Evolutionary conservation across 176 grass and related monocot species (phyloP), one percentile per base, ranked within the genome.

Genomic region (Rhynchospora pubera): DNA sequence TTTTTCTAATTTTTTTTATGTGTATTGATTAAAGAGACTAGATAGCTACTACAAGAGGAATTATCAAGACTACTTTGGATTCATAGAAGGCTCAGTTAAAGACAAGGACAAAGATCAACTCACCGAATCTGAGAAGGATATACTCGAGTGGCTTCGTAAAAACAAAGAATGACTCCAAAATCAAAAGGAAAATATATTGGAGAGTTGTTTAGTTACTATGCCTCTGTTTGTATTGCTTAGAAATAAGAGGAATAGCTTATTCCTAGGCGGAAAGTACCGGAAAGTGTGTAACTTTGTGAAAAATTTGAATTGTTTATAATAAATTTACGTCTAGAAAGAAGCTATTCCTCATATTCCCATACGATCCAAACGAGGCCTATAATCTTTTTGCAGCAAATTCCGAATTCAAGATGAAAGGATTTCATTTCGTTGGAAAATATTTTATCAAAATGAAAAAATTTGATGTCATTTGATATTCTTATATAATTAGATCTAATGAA

Each of bases 121-220:
- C 9, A 90, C 91, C 16, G 91, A 99, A 55, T 82, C 96, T 30
- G 96, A 95, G 68, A 95, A 91, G 87, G 57, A 82, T 16, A 95
- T 99, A 53, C 89, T 91, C 18, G 84, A 92, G n/a, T 98, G 96
- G 96, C 91, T 98, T 22, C 26, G 91, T 59, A 98, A 98, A 86
- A 98, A 95, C 85, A 93, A 74, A 48, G 66, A 90, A 85, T 72
- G 19, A 81, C 5, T 32, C 21, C 6, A 63, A 42, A 39, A 56
- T 51, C 24, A 15, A 43, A 65, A 10, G 66, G 19, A 12, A 51
- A 50, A 62, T 2, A 83, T 23, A 10, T 71, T 47, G 42, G 15
- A 9, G 43, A 45, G 6, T 18, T 46, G 6, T 69, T 69, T 34
- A 18, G 30, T 42, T 45, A 0, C 2, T 74, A 50, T 73, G 24